Base-by-base conservation (phyloP, 2,329 filamentous ascomycete genomes). In the Fusarium praegraminearum region DNA sequence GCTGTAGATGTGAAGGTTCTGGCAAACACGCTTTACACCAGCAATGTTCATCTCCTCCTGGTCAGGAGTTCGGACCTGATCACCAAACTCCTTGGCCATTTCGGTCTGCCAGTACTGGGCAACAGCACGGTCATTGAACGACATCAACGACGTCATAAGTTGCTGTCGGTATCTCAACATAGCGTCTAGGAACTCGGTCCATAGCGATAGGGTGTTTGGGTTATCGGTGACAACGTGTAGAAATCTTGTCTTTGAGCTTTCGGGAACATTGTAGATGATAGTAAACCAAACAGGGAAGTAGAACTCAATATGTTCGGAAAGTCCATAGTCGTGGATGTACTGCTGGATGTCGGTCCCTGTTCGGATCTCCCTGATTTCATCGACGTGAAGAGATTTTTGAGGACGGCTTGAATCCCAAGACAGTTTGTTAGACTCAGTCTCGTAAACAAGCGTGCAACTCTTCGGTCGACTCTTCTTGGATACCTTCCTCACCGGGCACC, bases 351-450 rank as follows among this genome's bases (percentile, higher is more conserved):
- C 93, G 15, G 87, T 87, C 20, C 93, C 94, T 35, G 90, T 89
- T 67, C 94, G 90, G 49, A 98, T 94, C 76, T 97, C 94, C 75
- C 93, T 91, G 75, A 99, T 95, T 78, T 98, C 94, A 75, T 99
- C 96, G 67, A 99, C 93, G 78, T 97, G 97, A 69, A 99, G 91
- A 55, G 89, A 90, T 78, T 98, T 98, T 26, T 89, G 88, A 1
- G 92, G 90, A 36, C 93, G 90, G 11, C 86, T 88, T 47, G 89
- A 87, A 78, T 97, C 92, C 95, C 95, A 98, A 28, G 87, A 91
- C 26, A 99, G 92, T 79, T 94, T 96, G 65, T 92, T 94, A 3
- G 91, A 88, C 75, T 95, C 91, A 26, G 91, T 86, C 74, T 98
- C 93, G 26, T 98, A 88, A 54, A 91, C 88, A 35, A 91, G 83